Conservation (phyloP, 257 asterid species). For the Mentha longifolia region DNA sequence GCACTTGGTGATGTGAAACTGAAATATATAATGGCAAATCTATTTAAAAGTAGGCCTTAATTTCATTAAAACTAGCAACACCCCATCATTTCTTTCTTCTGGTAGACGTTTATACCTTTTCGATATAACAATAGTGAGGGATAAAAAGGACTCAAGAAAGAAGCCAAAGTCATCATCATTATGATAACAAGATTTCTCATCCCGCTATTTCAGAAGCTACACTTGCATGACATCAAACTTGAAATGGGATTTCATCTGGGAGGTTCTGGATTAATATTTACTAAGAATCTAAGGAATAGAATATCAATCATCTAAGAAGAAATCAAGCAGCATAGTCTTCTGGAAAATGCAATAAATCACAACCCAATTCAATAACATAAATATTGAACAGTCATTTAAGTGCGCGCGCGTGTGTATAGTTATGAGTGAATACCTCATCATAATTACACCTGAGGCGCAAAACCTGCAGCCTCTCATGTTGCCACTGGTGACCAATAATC, state of each 20-base stretch:
- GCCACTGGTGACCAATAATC: slow-evolving; percentile 83
- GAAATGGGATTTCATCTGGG: background rate
- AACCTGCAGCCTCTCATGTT: slow-evolving; percentile 75
- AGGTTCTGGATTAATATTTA: background rate
- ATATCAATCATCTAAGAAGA: background rate
- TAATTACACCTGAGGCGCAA: slow-evolving; percentile 62
- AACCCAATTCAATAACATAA: background rate
- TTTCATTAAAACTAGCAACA: background rate
- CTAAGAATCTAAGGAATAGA: background rate
- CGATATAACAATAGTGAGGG: background rate
- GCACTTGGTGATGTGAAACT: background rate
- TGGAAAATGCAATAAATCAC: background rate
- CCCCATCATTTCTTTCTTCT: background rate
- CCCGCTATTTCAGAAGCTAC: background rate
- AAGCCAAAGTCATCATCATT: background rate
- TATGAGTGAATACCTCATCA: slow-evolving; percentile 55
- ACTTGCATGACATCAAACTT: background rate
- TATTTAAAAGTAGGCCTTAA: background rate
- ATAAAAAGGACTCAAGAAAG: background rate
- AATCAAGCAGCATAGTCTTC: background rate
- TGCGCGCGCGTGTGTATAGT: background rate
- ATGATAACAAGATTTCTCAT: background rate
- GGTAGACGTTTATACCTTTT: background rate
- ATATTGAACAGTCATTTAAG: background rate
- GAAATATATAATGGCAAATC: background rate